Evolutionary conservation across 352 stramenopile species (phyloP).

Genomic region (Globisporangium okanoganense): DNA sequence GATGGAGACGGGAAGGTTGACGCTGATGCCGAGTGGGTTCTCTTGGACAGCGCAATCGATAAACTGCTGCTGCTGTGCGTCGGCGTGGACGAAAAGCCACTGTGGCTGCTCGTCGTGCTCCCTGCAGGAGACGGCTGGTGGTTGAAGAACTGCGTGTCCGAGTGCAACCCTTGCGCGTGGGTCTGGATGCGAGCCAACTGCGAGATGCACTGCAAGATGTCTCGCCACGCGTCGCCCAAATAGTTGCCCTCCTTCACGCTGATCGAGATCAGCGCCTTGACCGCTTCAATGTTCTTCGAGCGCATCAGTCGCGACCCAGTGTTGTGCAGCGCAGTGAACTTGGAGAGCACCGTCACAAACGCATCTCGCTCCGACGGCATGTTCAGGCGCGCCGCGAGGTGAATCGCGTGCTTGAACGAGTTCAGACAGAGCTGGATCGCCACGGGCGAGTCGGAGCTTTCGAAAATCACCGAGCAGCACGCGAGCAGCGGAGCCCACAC

Average conservation of each 20-base stretch:
- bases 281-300: conserved; percentile 97
- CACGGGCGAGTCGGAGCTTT: conserved; percentile 90
- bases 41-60: conserved; percentile 11
- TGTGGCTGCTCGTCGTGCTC: conserved; percentile 20
- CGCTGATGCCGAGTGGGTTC: conserved; percentile 16
- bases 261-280: conserved; percentile 96
- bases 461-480: conserved; percentile 96
- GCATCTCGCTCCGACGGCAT: conserved; percentile 94
- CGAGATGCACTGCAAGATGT: conserved; percentile 96
- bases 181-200: conserved; percentile 97
- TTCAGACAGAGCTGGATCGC: conserved; percentile 93
- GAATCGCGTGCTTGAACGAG: conserved; percentile 94
- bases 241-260: conserved; percentile 97
- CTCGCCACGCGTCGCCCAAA: conserved; percentile 95
- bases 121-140: conserved; percentile 35
- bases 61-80: conserved; percentile 25
- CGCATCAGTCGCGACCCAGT: conserved; percentile 93
- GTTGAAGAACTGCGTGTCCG: conserved; percentile 81
- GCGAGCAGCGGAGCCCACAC: conserved; percentile 97
- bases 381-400: conserved; percentile 79
- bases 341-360: conserved; percentile 95
- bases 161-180: conserved; percentile 89
- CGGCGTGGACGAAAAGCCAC: conserved; percentile 10
- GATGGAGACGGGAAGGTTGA: conserved; percentile 45
- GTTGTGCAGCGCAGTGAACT: conserved; percentile 95